Base-by-base conservation (phyloP, 2,329 filamentous ascomycete genomes). In the Fusarium lateritium region DNA sequence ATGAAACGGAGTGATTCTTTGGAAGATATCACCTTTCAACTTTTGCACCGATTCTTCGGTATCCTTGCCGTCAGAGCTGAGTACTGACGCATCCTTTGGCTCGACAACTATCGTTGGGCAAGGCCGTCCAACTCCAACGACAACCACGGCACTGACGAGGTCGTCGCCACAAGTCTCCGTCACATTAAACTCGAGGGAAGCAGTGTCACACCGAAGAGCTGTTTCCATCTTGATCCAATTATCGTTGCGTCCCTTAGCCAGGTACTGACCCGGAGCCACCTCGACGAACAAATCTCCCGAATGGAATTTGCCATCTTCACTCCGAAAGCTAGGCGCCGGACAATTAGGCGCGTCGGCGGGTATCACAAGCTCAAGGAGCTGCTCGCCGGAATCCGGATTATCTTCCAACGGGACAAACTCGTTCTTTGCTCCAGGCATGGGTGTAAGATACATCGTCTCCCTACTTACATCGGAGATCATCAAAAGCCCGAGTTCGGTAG, bases 181-280 rank as follows among this genome's bases (percentile, higher is more conserved):
- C 1, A 60, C 54, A 17, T 74, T 72, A 2, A 47, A 46, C 24
- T 75, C 73, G 8, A 75, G 72, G 2, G 70, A 68, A 1, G 42
- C 10, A 1, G 73, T 72, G 17, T 75, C 69, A 11, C 73, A 75
- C 11, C 69, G 46, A 10, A 68, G 42, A 2, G 70, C 59, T 5
- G 34, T 43, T 15, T 71, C 45, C 72, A 75, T 75, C 26, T 75
- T 75, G 53, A 75, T 75, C 72, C 73, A 75, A 19, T 71, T 62
- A 11, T 75, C 72, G 2, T 61, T 67, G 2, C 73, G 70, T 3
- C 73, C 73, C 6, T 60, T 64, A 2, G 54, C 49, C 2, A 70
- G 1, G n/a, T 68, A 75, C 19, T 56, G 38, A 0, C 72, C 71
- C 6, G 72, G 67, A n/a, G n/a, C 40, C 3, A 61, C 45, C 38